phyloP scores from a whole-genome alignment of 306 rosid genomes.

The Glycine latifolia region DNA sequence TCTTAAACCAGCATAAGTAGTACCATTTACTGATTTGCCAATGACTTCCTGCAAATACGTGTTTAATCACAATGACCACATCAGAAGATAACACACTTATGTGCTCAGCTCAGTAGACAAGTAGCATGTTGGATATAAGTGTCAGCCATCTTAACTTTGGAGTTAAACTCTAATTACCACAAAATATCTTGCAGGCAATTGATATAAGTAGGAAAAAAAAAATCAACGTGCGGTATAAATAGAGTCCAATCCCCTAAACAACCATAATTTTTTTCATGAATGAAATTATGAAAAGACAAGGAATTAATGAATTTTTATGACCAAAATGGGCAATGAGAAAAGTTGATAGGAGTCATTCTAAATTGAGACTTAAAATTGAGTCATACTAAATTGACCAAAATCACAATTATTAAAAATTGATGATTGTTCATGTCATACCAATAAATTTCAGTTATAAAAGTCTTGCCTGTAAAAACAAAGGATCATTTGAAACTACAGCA shows the following conservation, averaged over 20 bases:
- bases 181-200: neutral
- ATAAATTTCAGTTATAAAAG: constrained; percentile 16
- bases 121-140: neutral
- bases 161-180: constrained; percentile 6
- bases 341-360: neutral
- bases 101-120: neutral
- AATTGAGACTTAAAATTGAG: neutral
- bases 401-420: neutral
- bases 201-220: neutral
- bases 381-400: too few species aligned
- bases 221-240: neutral
- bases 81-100: neutral
- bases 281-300: constrained; percentile 2
- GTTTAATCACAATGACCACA: constrained; percentile 27
- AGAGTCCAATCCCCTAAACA: neutral
- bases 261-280: neutral
- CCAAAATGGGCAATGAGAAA: neutral
- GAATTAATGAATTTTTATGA: neutral
- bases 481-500: constrained; percentile 92
- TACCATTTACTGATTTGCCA: constrained; percentile 89
- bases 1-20: constrained; percentile 92
- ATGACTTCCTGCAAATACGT: constrained; percentile 73
- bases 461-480: constrained; percentile 80
- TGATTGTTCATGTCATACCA: neutral
- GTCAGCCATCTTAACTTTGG: neutral